A percentile compares a stretch with the other conserved stretches of the same genome.
phyloP scores from a whole-genome alignment of 192 early-diverging fungal genomes.

The Backusella psychrophila region DNA sequence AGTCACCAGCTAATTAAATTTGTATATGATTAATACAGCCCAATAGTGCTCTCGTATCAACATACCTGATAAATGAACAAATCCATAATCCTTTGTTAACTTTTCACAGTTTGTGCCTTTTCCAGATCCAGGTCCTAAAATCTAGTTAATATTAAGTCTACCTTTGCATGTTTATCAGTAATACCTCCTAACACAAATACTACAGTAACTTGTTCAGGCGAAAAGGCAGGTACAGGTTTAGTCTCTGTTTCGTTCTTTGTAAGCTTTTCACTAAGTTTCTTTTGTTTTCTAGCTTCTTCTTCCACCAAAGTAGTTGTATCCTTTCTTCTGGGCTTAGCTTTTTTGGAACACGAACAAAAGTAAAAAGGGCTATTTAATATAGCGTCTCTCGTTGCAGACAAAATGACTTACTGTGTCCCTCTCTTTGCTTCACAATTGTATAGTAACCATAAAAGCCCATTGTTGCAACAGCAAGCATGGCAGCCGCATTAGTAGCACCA shows the following conservation, averaged over 20 bases:
- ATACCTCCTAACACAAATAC: constrained; percentile 35
- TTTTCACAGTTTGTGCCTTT: constrained; percentile 96
- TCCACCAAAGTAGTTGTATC: constrained; percentile 1
- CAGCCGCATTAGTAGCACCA: constrained; percentile 28
- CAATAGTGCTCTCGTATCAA: neutral
- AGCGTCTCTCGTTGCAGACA: neutral
- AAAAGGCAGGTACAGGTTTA: constrained; percentile 24
- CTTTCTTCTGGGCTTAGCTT: constrained; percentile 30
- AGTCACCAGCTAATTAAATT: constrained; percentile 74
- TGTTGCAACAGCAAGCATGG: constrained; percentile 37
- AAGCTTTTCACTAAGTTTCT: neutral
- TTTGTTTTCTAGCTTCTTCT: constrained; percentile 1
- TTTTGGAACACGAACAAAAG: neutral
- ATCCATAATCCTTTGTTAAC: constrained; percentile 88
- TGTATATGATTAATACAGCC: neutral
- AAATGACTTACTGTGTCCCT: constrained; percentile 32
- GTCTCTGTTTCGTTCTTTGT: neutral
- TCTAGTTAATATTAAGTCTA: neutral
- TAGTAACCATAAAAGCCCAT: constrained; percentile 42
- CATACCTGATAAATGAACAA: constrained; percentile 90
- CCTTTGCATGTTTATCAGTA: neutral
- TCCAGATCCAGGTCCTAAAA: constrained; percentile 69
- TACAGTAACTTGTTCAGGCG: constrained; percentile 30
- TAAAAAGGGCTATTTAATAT: neutral
- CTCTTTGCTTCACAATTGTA: constrained; percentile 31